Base-by-base conservation (phyloP, 2,329 filamentous ascomycete genomes). In the Venturia asperata region DNA sequence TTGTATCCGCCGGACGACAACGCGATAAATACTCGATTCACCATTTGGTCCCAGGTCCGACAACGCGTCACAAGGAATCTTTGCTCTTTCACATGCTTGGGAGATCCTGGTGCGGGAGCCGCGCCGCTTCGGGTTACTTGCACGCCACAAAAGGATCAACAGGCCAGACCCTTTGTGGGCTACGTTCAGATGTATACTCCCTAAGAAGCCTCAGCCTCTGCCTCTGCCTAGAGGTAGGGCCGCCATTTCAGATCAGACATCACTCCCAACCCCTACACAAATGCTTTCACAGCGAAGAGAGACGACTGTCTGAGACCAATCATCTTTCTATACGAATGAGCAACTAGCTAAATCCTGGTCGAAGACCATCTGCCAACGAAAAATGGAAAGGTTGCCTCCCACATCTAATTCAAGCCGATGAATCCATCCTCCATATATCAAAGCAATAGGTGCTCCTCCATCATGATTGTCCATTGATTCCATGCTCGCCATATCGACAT, bases 371-470 rank as follows among this genome's bases (percentile, higher is more conserved):
- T 58, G 52, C 52, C 52, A 58, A 58, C 17, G 30, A 58, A 58
- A 37, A 58, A 58, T 58, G 52, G 52, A 58, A 58, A 37, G 15
- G 3, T 58, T 58, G 52, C 30, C 52, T 58, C 27, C 27, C 52
- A 37, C 30, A n/a, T 58, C 52, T 58, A 58, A 58, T 58, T 55
- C 52, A 58, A 58, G 52, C 52, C 19, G 52, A 58, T 58, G 52
- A 58, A 58, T 58, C 52, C 52, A 39, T 58, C 52, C 52, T 58
- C 30, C 52, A 39, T 58, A 58, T 58, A 58, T 58, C 52, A 58
- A 58, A 58, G 52, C 52, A 58, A 58, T 58, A 24, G 27, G 27
- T 58, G 7, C 52, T 58, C 52, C 27, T 37, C 24, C 30, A 21
- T 37, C 52, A 58, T 58, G 30, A 58, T 37, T 58, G 52, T 21